Evolutionary conservation across 805 yeast genomes (phyloP).

Genomic region (Kregervanrija pseudodelftensis): DNA sequence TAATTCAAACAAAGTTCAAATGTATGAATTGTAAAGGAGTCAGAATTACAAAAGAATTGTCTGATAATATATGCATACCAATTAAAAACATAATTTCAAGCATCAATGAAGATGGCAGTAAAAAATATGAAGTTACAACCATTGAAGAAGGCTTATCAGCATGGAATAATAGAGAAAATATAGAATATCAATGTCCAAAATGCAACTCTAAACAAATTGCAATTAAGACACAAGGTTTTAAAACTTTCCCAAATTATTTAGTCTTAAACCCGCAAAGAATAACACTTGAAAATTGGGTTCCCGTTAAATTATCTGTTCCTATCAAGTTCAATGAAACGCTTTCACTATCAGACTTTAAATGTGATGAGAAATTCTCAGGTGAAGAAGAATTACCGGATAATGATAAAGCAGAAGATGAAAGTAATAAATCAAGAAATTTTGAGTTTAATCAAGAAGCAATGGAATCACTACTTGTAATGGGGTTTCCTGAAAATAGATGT

Average conservation of each 20-base stretch:
- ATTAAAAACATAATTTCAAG: constrained; percentile 36
- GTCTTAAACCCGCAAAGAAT: constrained; percentile 74
- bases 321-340: constrained; percentile 38
- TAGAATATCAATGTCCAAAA: constrained; percentile 58
- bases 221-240: constrained; percentile 41
- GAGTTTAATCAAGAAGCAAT: constrained; percentile 50
- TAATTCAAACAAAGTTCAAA: constrained; percentile 55
- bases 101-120: constrained; percentile 37
- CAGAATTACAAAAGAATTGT: constrained; percentile 44
- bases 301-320: constrained; percentile 73
- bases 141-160: constrained; percentile 42
- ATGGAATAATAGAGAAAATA: constrained; percentile 40
- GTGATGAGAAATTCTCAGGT: constrained; percentile 34
- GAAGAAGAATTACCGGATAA: constrained; percentile 35
- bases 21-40: constrained; percentile 55
- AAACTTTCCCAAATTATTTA: constrained; percentile 62
- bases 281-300: constrained; percentile 83
- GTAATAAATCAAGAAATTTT: constrained; percentile 26
- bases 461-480: constrained; percentile 64
- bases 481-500: constrained; percentile 68
- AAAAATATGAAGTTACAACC: constrained; percentile 40
- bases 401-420: constrained; percentile 17
- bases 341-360: constrained; percentile 35
- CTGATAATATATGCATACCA: constrained; percentile 60
- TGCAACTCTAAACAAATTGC: constrained; percentile 37